phyloP scores from a whole-genome alignment of 2,329 filamentous ascomycete genomes.

The Diaporthe destruens region DNA sequence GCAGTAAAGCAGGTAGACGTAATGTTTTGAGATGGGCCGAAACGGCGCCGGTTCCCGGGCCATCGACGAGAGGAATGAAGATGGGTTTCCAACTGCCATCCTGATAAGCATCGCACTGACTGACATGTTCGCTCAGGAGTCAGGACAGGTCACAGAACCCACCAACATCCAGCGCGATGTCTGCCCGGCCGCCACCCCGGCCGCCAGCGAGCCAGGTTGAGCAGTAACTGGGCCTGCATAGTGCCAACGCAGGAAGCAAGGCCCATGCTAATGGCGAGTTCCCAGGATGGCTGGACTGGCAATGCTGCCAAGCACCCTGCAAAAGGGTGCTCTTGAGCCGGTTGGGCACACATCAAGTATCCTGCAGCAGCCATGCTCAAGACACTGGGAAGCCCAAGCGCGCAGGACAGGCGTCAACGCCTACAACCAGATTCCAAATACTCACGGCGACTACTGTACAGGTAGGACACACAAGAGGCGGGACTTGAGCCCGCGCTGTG shows the following conservation, averaged over 20 bases:
- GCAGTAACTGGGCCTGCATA: too few relatives aligned
- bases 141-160: too few relatives aligned
- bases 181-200: too few relatives aligned
- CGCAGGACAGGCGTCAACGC: not conserved
- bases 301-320: not conserved
- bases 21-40: not conserved
- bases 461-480: too few relatives aligned
- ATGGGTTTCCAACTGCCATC: not conserved
- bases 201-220: too few relatives aligned
- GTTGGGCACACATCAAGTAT: not conserved
- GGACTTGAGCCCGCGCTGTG: not conserved
- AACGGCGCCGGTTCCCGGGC: not conserved
- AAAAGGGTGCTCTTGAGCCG: not conserved
- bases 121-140: not conserved
- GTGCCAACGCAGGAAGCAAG: not conserved
- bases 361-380: not conserved
- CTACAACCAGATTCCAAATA: not conserved
- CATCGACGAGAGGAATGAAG: not conserved
- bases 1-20: slow-evolving; percentile 12
- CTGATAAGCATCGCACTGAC: not conserved
- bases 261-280: too few relatives aligned
- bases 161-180: too few relatives aligned
- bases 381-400: not conserved
- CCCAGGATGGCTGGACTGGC: not conserved
- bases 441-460: not conserved